Percentiles rank a stretch among this genome's conserved stretches.
phyloP scores from a whole-genome alignment of 2,329 filamentous ascomycete genomes.

The Pyricularia grisea region DNA sequence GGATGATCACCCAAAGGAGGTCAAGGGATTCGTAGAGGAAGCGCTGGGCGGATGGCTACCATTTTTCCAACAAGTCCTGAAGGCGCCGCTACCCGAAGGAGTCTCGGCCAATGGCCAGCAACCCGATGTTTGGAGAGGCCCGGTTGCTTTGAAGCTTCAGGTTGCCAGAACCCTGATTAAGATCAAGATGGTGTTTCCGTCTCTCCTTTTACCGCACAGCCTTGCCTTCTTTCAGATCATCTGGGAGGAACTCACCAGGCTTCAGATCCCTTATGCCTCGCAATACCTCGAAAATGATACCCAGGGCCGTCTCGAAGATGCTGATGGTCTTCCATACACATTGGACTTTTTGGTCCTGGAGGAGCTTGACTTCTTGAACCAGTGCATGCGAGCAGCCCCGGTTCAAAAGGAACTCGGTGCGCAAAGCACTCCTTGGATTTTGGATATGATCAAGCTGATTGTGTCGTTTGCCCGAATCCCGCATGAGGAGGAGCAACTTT shows the following conservation, averaged over 20 bases:
- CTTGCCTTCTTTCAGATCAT: constrained; percentile 74
- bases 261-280: constrained; percentile 65
- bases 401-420: constrained; percentile 83
- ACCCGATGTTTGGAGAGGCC: constrained; percentile 66
- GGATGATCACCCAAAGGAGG: constrained; percentile 79
- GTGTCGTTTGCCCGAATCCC: constrained; percentile 84
- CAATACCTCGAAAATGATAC: constrained; percentile 81
- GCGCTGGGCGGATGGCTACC: constrained; percentile 77
- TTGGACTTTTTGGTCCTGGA: constrained; percentile 89
- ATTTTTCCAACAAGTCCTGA: constrained; percentile 75
- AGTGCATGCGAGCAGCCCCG: constrained; percentile 77
- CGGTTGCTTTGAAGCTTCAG: constrained; percentile 83
- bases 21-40: constrained; percentile 84
- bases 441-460: constrained; percentile 78
- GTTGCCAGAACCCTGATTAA: constrained; percentile 91
- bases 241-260: constrained; percentile 75
- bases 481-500: constrained; percentile 84
- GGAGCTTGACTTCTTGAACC: constrained; percentile 89
- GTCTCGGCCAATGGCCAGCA: constrained; percentile 36
- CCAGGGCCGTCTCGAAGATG: constrained; percentile 81
- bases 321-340: constrained; percentile 86
- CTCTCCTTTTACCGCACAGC: constrained; percentile 73
- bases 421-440: constrained; percentile 76
- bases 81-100: constrained; percentile 63
- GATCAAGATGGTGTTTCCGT: constrained; percentile 74